These are phyloP conservation scores for Paramecium tetraurelia DNA, from an alignment of 73 alveolate species.

Conservation along the genomic window DNA sequence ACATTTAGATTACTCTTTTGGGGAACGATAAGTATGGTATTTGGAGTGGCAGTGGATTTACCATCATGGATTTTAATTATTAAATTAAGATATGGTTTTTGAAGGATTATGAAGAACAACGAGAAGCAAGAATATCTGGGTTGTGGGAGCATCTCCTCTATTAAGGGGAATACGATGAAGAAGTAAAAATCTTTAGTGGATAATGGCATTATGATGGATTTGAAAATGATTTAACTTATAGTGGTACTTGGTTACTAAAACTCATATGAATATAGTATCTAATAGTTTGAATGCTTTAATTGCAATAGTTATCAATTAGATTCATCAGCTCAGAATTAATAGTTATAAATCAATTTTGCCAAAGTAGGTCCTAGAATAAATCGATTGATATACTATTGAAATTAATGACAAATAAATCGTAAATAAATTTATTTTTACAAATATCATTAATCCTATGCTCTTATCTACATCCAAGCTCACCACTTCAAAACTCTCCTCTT, in stretches of 20 bases:
- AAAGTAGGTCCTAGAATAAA: not conserved
- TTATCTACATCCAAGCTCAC: slow-evolving; percentile 16
- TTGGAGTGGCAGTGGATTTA: not conserved
- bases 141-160: not conserved
- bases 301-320: not conserved
- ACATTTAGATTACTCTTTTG: not conserved
- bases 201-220: not conserved
- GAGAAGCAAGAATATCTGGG: not conserved
- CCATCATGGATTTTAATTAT: not conserved
- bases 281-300: not conserved
- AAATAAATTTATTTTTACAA: slow-evolving; percentile 14
- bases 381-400: not conserved
- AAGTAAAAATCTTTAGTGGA: not conserved
- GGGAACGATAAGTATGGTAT: not conserved
- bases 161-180: not conserved
- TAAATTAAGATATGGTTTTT: not conserved
- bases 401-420: not conserved
- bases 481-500: not conserved
- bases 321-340: not conserved
- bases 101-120: not conserved
- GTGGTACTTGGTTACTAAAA: not conserved
- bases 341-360: not conserved
- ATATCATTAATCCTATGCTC: not conserved
- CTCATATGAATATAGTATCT: not conserved
- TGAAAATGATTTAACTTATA: not conserved